These are phyloP conservation scores for Tetrahymena borealis DNA, from an alignment of 73 alveolate genomes.

Conservation along the genomic window DNA sequence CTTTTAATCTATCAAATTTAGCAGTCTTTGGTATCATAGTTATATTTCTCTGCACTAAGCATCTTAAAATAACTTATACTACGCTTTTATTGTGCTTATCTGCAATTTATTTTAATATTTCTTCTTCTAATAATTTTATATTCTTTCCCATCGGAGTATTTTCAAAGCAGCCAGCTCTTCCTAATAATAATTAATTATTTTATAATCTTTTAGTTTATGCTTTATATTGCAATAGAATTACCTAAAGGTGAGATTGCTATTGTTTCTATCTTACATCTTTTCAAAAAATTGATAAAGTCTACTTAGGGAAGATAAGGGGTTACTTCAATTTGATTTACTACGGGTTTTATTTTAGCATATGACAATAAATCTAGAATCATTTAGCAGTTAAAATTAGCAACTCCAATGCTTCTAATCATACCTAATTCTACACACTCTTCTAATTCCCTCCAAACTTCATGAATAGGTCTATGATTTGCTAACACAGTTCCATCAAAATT, in stretches of 20 bases:
- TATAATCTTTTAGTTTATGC: neutral
- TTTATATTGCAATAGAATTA: neutral
- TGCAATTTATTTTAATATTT: slow-evolving; percentile 25
- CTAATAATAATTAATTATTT: neutral
- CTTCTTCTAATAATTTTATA: slow-evolving; percentile 29
- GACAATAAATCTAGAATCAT: slow-evolving; percentile 46
- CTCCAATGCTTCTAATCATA: slow-evolving; percentile 59
- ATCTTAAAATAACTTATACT: slow-evolving; percentile 50
- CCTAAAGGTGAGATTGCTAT: slow-evolving; percentile 55
- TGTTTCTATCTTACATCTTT: slow-evolving; percentile 28
- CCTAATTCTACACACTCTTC: slow-evolving; percentile 67
- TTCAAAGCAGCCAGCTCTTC: neutral
- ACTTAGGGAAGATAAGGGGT: slow-evolving; percentile 52
- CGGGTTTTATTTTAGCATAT: slow-evolving; percentile 53
- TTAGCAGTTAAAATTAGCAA: slow-evolving; percentile 58
- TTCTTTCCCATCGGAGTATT: neutral
- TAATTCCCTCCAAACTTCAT: slow-evolving; percentile 56
- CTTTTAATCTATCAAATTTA: slow-evolving; percentile 52
- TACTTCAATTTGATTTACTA: slow-evolving; percentile 54
- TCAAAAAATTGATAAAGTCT: slow-evolving; percentile 40
- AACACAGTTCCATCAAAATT: slow-evolving; percentile 10
- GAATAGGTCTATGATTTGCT: slow-evolving; percentile 43
- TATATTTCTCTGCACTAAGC: slow-evolving; percentile 53
- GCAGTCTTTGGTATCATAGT: slow-evolving; percentile 64
- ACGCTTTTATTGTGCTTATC: slow-evolving; percentile 50